A percentile compares a stretch with the other conserved stretches of the same genome.
These are phyloP conservation scores for Allium cepa DNA, from an alignment of 106 monocot species.

Conservation along the genomic window DNA sequence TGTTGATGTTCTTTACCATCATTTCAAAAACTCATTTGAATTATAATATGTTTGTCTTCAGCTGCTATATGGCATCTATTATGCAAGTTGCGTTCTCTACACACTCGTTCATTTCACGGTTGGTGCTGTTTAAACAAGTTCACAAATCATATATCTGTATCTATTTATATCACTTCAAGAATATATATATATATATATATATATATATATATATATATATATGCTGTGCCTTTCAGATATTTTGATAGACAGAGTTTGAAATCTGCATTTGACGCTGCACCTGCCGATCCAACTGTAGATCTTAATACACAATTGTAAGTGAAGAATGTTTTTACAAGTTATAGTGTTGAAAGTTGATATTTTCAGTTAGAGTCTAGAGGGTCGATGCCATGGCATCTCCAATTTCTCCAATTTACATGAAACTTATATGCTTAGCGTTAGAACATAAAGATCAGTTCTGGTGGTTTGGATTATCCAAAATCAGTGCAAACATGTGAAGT, in stretches of 20 bases:
- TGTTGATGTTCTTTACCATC: neutral
- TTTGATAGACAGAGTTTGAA: slow-evolving; percentile 69
- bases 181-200: neutral
- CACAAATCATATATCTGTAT: neutral
- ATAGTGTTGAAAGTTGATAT: no score
- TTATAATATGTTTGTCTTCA: slow-evolving; percentile 20
- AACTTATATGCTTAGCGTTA: no score
- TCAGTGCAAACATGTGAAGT: no score
- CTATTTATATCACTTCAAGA: no score
- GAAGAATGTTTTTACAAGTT: neutral
- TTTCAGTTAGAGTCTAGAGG: no score
- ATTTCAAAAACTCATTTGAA: neutral
- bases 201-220: no score
- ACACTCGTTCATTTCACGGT: slow-evolving; percentile 60
- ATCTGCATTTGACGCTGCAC: slow-evolving; percentile 53
- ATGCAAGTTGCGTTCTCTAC: slow-evolving; percentile 95
- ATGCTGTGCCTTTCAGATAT: slow-evolving; percentile 53
- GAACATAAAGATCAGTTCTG: no score
- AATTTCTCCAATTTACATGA: no score
- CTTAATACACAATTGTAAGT: slow-evolving; percentile 97
- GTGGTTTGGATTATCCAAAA: no score
- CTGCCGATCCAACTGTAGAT: slow-evolving; percentile 89
- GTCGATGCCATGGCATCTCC: no score
- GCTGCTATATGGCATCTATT: slow-evolving; percentile 91
- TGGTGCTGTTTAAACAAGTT: slow-evolving; percentile 23